Conservation (phyloP, 169 alveolate genomes). For the Plasmodium ovale region DNA sequence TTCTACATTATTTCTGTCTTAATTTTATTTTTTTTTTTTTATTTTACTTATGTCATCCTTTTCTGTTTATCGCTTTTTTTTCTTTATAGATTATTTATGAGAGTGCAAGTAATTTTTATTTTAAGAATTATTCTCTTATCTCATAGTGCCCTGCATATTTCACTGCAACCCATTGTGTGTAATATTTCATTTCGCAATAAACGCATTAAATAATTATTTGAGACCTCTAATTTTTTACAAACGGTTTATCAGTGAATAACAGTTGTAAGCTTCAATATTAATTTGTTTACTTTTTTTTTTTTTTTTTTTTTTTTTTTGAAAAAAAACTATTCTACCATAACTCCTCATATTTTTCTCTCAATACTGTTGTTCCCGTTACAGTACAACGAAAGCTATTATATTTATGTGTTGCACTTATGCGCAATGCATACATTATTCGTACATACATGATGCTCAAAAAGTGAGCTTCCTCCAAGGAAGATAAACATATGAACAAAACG, state of each 20-base stretch:
- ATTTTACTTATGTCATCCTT: background rate
- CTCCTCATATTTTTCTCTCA: background rate
- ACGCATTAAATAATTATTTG: background rate
- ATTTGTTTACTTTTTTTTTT: background rate
- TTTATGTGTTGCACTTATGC: background rate
- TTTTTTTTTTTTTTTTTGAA: constrained; percentile 3
- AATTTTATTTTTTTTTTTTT: background rate
- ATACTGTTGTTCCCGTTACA: background rate
- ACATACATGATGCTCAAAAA: constrained; percentile 5
- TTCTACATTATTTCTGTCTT: no score
- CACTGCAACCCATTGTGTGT: background rate
- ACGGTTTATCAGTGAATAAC: constrained; percentile 15
- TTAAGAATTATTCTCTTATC: constrained; percentile 23
- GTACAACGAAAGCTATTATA: background rate
- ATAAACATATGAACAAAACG: no score
- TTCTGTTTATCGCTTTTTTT: constrained; percentile 1
- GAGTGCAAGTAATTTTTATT: constrained; percentile 25
- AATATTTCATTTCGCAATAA: background rate
- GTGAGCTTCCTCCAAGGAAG: no score
- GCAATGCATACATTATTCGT: constrained; percentile 16
- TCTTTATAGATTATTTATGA: constrained; percentile 13
- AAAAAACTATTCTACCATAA: background rate
- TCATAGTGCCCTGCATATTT: no score
- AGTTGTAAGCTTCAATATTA: constrained; percentile 6
- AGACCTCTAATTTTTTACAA: constrained; percentile 15